Evolutionary conservation across 1,284 basidiomycete species (phyloP).

Genomic region (Sphaerobolus stellatus): DNA sequence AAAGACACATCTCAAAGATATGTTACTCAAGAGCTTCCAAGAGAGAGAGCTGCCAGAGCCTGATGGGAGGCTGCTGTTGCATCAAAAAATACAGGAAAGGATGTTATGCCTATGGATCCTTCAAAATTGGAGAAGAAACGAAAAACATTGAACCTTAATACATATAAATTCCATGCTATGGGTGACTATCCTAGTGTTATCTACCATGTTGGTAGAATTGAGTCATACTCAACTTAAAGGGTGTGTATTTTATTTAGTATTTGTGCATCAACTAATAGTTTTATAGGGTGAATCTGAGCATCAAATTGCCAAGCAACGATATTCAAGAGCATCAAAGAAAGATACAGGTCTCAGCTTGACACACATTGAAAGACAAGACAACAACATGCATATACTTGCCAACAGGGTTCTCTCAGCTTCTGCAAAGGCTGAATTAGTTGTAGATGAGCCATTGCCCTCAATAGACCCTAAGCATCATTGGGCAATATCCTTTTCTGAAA

Average conservation of each 20-base stretch:
- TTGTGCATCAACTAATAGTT: conserved; percentile 16
- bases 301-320: conserved; percentile 33
- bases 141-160: conserved; percentile 21
- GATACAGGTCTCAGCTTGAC: conserved; percentile 27
- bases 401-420: too few species aligned
- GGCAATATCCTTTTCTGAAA: background rate
- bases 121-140: too few species aligned
- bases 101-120: background rate
- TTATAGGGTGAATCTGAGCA: conserved; percentile 40
- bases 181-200: conserved; percentile 33
- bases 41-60: conserved; percentile 22
- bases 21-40: conserved; percentile 27
- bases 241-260: conserved; percentile 25
- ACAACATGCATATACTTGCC: background rate
- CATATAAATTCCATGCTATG: conserved; percentile 34
- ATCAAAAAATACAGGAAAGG: background rate
- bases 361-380: conserved; percentile 18
- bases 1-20: conserved; percentile 19
- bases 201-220: conserved; percentile 31
- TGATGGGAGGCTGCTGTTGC: conserved; percentile 13
- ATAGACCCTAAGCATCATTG: too few species aligned
- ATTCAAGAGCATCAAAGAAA: conserved; percentile 32
- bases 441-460: too few species aligned
- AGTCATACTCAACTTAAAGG: conserved; percentile 33
- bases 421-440: too few species aligned